phyloP scores from a whole-genome alignment of 1,284 basidiomycete genomes.

The Gyrodon tennesseensis region DNA sequence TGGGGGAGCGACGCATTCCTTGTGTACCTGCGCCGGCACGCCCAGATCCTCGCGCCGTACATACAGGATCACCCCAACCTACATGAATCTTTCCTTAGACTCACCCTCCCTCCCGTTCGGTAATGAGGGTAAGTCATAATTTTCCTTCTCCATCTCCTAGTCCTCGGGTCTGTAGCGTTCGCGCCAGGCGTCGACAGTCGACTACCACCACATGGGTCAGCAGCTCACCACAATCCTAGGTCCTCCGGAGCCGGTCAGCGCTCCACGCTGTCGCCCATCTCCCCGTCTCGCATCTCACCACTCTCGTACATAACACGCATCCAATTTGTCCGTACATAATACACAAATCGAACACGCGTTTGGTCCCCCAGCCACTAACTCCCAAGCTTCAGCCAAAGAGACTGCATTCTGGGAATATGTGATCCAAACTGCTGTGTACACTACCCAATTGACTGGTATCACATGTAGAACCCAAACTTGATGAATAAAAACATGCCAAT shows the following conservation, averaged over 20 bases:
- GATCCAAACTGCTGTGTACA: neutral
- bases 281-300: no score
- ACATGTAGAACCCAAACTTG: conserved; percentile 38
- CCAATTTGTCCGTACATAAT: no score
- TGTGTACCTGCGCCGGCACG: neutral
- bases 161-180: neutral
- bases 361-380: no score
- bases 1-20: neutral
- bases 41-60: neutral
- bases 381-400: no score
- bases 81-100: neutral
- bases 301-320: no score
- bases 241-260: no score
- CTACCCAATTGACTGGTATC: conserved; percentile 22
- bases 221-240: no score
- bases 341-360: no score
- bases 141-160: neutral
- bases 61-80: neutral
- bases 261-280: no score
- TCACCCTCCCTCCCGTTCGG: neutral
- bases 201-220: no score
- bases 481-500: conserved; percentile 44
- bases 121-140: neutral
- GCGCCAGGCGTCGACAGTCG: neutral
- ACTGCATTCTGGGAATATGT: neutral